Evolutionary conservation across 495 filamentous ascomycete genomes (phyloP), one percentile per base, ranked within the genome.

Genomic region (Copromyces sp.): DNA sequence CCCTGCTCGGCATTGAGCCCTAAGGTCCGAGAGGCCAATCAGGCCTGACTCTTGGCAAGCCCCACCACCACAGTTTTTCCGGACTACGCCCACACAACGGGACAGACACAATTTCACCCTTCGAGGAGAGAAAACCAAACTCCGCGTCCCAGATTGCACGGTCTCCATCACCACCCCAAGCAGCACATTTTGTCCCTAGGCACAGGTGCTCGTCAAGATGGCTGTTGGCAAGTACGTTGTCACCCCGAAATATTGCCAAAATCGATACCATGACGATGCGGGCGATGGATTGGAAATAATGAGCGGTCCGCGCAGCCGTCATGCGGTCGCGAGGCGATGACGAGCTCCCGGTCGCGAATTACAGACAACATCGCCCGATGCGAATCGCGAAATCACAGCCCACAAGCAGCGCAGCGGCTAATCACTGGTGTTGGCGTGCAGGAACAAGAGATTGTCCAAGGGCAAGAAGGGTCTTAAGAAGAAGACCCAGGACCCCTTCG

Each of bases 401-500:
- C 47, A 59, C 47, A 59, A 71, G 73, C 74, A 75, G 44, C 74
- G 70, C 61, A 69, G 76, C 77, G 69, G 79, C 85, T 86, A 83
- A 87, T 82, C 79, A 80, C 85, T 42, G 40, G 35, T 68, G 68
- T 65, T 80, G 82, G 81, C 47, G 75, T 80, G 85, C 81, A 99
- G 96, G 92, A 99, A 99, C 89, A 98, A 99, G 93, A 92, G 95
- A 85, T 90, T 99, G 87, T 98, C 95, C 69, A 99, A 99, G 89
- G 96, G 95, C 88, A 99, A 99, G 93, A 99, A 99, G 90, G 95
- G 95, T 83, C 90, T 99, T 80, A 99, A 99, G 93, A 99, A 99
- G 95, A 94, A 93, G 86, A 90, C 92, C 72, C 90, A 93, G 82
- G 95, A 99, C 83, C 96, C 95, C 78, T 99, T 99, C 87, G 87